These are phyloP conservation scores for Teratosphaeria destructans DNA, from an alignment of 2,329 filamentous ascomycete genomes.

Conservation along the genomic window DNA sequence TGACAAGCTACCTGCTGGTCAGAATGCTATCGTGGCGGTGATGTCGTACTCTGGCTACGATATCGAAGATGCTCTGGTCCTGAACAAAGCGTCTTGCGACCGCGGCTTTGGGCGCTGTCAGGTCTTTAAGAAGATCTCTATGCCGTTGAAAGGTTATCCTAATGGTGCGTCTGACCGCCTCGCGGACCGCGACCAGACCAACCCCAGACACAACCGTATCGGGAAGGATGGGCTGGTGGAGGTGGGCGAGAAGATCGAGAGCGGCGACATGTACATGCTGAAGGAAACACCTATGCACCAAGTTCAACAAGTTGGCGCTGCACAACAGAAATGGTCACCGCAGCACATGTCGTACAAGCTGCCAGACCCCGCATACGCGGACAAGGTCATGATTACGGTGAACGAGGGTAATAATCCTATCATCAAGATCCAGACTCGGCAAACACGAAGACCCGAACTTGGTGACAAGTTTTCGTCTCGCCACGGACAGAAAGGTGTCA, in stretches of 20 bases:
- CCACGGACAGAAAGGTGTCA: slow-evolving; percentile 96
- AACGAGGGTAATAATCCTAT: slow-evolving; percentile 79
- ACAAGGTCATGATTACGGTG: slow-evolving; percentile 90
- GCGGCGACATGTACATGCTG: slow-evolving; percentile 79
- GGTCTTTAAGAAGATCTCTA: slow-evolving; percentile 90
- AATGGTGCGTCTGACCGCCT: slow-evolving; percentile 60
- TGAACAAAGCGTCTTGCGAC: slow-evolving; percentile 94
- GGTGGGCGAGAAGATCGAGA: slow-evolving; percentile 68
- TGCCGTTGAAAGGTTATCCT: slow-evolving; percentile 77
- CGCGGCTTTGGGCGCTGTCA: slow-evolving; percentile 93
- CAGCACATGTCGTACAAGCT: slow-evolving; percentile 52
- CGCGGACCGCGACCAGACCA: slow-evolving; percentile 45
- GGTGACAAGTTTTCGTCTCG: slow-evolving; percentile 98
- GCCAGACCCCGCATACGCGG: slow-evolving; percentile 63
- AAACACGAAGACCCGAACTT: slow-evolving; percentile 86
- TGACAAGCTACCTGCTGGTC: slow-evolving; percentile 90
- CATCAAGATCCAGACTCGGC: slow-evolving; percentile 91
- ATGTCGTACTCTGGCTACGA: slow-evolving; percentile 99
- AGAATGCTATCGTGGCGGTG: slow-evolving; percentile 94
- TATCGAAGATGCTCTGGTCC: slow-evolving; percentile 93
- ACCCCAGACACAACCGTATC: slow-evolving; percentile 54
- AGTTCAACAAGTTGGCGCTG: slow-evolving; percentile 35
- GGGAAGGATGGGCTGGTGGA: slow-evolving; percentile 81
- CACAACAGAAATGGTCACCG: slow-evolving; percentile 20
- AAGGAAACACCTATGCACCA: slow-evolving; percentile 79